Conservation (phyloP, 192 early-diverging fungal genomes). For the Glomus cerebriforme region DNA sequence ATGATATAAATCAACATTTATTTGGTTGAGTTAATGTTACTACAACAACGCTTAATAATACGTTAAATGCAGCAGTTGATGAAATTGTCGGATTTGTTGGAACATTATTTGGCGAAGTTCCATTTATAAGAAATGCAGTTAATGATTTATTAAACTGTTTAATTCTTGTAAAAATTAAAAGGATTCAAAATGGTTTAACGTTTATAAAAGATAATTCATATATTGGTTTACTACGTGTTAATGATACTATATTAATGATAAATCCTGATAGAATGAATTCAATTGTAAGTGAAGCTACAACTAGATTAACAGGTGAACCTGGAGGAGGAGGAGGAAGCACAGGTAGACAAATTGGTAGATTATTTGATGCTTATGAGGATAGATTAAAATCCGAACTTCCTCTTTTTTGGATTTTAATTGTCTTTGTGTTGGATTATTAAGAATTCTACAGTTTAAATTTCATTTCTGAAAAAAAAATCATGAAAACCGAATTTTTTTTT, state of each 20-base stretch:
- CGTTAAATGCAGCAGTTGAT: constrained; percentile 25
- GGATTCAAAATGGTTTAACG: constrained; percentile 6
- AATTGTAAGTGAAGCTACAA: not conserved
- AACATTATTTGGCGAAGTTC: not conserved
- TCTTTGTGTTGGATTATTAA: not conserved
- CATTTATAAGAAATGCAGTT: not conserved
- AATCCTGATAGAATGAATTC: not conserved
- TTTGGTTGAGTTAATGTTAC: constrained; percentile 27
- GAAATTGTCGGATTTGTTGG: constrained; percentile 6
- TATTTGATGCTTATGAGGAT: constrained; percentile 21
- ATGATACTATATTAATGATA: constrained; percentile 8
- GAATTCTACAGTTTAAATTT: too few relatives aligned
- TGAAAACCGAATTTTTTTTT: too few relatives aligned
- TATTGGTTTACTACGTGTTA: constrained; percentile 20
- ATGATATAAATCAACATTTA: constrained; percentile 17
- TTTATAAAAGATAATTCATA: constrained; percentile 24
- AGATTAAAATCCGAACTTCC: not conserved
- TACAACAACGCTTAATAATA: constrained; percentile 19
- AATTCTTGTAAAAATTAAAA: constrained; percentile 22
- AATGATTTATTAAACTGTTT: constrained; percentile 10
- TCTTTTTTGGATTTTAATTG: constrained; percentile 23
- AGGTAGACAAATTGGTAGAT: constrained; percentile 22
- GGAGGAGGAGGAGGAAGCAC: not conserved
- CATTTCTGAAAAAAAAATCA: too few relatives aligned
- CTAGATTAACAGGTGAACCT: not conserved